These are phyloP conservation scores for Colletotrichum agaves DNA, from an alignment of 2,329 filamentous ascomycete genomes.

Conservation along the genomic window DNA sequence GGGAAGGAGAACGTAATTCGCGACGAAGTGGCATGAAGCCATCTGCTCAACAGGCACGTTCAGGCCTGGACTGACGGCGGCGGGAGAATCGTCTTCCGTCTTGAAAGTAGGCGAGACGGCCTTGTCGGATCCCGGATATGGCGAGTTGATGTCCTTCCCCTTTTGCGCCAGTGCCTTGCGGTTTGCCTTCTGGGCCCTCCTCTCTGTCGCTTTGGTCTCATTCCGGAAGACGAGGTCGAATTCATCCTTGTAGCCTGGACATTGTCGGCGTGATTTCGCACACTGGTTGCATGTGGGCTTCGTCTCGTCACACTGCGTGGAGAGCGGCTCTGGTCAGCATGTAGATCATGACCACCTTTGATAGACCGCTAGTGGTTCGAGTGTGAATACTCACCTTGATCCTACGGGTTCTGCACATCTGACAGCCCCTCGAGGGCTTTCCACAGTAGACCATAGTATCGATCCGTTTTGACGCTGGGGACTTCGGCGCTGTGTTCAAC, in stretches of 20 bases:
- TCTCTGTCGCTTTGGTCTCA: slow-evolving; percentile 75
- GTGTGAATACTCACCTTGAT: slow-evolving; percentile 71
- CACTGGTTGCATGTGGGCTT: slow-evolving; percentile 75
- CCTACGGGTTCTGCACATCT: slow-evolving; percentile 77
- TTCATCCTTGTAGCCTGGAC: slow-evolving; percentile 76
- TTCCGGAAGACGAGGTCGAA: slow-evolving; percentile 79
- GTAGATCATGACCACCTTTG: background rate
- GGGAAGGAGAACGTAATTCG: slow-evolving; percentile 69
- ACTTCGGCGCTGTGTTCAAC: too few species aligned
- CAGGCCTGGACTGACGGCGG: slow-evolving; percentile 49
- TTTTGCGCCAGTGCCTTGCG: slow-evolving; percentile 57
- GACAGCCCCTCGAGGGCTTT: slow-evolving; percentile 75
- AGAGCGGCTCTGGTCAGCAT: slow-evolving; percentile 35
- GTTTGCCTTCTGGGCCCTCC: slow-evolving; percentile 67
- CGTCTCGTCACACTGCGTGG: slow-evolving; percentile 70
- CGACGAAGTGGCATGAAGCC: slow-evolving; percentile 68
- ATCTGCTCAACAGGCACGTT: slow-evolving; percentile 63
- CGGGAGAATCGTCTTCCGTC: slow-evolving; percentile 36
- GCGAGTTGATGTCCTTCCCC: slow-evolving; percentile 43
- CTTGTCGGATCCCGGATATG: slow-evolving; percentile 39
- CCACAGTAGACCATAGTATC: slow-evolving; percentile 71
- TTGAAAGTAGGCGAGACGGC: slow-evolving; percentile 39
- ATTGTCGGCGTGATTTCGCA: slow-evolving; percentile 70
- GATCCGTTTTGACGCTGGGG: background rate
- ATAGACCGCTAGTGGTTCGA: background rate